phyloP scores from a whole-genome alignment of 148 eudicot species.

The Rhododendron ovatum region DNA sequence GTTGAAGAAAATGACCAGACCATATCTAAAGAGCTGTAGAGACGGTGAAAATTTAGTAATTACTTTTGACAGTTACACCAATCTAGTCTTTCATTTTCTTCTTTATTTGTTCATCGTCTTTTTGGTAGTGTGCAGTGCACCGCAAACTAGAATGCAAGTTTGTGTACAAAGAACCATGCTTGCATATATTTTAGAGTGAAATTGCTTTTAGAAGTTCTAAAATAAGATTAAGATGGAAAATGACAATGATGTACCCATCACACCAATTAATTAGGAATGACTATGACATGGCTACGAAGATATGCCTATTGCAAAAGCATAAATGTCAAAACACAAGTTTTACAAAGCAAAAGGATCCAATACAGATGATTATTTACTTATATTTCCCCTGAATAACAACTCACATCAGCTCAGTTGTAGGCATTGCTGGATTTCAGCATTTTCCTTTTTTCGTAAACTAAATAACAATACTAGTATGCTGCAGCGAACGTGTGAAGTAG shows the following conservation, averaged over 20 bases:
- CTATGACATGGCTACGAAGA: neutral
- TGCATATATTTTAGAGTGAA: neutral
- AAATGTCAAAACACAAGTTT: neutral
- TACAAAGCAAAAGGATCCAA: neutral
- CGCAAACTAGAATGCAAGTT: neutral
- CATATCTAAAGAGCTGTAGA: constrained; percentile 61
- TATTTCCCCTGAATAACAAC: neutral
- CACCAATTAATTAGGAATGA: neutral
- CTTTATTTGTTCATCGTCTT: neutral
- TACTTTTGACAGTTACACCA: neutral
- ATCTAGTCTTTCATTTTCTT: neutral
- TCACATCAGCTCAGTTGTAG: neutral
- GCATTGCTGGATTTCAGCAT: neutral
- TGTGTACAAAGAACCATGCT: neutral
- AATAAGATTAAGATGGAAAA: neutral
- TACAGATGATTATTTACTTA: neutral
- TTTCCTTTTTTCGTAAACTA: neutral
- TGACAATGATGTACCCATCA: neutral
- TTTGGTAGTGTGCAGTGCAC: neutral
- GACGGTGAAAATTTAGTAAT: constrained; percentile 7
- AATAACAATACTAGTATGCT: neutral
- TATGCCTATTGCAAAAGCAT: neutral
- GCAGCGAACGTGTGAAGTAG: neutral
- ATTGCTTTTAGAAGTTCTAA: neutral
- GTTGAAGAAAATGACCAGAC: constrained; percentile 64